A percentile compares a stretch with the other conserved stretches of the same genome.
These are phyloP conservation scores for Coleophoma eucalyptorum DNA, from an alignment of 2,329 filamentous ascomycete genomes.

Conservation along the genomic window DNA sequence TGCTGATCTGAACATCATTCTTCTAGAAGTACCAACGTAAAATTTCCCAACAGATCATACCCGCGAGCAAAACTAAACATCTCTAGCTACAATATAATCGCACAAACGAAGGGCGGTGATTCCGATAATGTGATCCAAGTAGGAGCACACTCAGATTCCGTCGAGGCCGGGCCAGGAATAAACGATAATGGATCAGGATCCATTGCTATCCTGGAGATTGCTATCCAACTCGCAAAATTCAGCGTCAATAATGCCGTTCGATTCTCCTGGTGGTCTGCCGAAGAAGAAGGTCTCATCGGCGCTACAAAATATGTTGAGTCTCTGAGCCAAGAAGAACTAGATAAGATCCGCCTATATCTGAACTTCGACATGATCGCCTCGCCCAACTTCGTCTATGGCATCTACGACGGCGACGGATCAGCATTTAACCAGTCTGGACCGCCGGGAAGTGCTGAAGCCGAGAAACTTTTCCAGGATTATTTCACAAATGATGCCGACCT, in stretches of 20 bases:
- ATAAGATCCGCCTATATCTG: slow-evolving; percentile 59
- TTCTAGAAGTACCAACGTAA: slow-evolving; percentile 1
- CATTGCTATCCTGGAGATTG: slow-evolving; percentile 53
- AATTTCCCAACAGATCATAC: background rate
- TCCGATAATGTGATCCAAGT: slow-evolving; percentile 60
- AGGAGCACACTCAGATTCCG: slow-evolving; percentile 59
- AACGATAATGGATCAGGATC: slow-evolving; percentile 32
- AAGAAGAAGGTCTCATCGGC: slow-evolving; percentile 60
- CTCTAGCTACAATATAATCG: slow-evolving; percentile 46
- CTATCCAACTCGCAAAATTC: slow-evolving; percentile 52
- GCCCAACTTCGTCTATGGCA: slow-evolving; percentile 60
- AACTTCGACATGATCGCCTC: slow-evolving; percentile 66
- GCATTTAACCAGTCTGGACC: slow-evolving; percentile 67
- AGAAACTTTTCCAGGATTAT: slow-evolving; percentile 12
- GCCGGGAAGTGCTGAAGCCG: slow-evolving; percentile 44
- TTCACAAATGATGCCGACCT: slow-evolving; percentile 9
- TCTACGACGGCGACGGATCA: slow-evolving; percentile 68
- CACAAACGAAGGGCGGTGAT: slow-evolving; percentile 55
- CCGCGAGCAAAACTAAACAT: background rate
- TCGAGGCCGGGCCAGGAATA: slow-evolving; percentile 49
- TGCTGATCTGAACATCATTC: slow-evolving; percentile 6
- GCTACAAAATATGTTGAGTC: slow-evolving; percentile 56
- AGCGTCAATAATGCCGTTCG: slow-evolving; percentile 60
- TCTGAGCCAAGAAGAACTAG: slow-evolving; percentile 50
- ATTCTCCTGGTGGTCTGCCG: slow-evolving; percentile 64